These are phyloP conservation scores for Scheffersomyces titani DNA, from an alignment of 1,139 yeast genomes.

Conservation along the genomic window DNA sequence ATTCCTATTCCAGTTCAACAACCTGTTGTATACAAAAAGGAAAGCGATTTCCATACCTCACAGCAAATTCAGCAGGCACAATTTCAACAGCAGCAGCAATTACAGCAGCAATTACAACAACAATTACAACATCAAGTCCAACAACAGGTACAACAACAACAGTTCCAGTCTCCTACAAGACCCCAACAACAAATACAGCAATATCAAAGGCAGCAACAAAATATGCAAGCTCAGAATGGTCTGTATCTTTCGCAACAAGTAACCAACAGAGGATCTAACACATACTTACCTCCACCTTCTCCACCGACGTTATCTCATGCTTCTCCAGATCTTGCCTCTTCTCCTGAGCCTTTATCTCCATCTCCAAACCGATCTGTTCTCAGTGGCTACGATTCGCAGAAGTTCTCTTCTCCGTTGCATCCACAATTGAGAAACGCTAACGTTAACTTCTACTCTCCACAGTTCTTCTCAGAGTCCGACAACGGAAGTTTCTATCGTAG, in stretches of 20 bases:
- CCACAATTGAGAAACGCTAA: conserved; percentile 19
- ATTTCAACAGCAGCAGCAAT: conserved; percentile 4
- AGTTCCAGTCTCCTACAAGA: conserved; percentile 4
- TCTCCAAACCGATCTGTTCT: conserved; percentile 17
- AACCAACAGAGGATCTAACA: conserved; percentile 19
- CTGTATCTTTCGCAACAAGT: background rate
- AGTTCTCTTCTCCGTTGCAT: conserved; percentile 31
- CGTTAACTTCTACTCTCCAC: conserved; percentile 38
- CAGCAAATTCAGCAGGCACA: conserved; percentile 6
- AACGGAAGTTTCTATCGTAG: conserved; percentile 7
- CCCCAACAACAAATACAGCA: conserved; percentile 1
- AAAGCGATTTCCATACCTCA: conserved; percentile 4
- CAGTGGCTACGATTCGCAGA: conserved; percentile 7
- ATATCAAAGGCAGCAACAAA: conserved; percentile 6
- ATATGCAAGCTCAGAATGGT: background rate
- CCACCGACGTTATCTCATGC: conserved; percentile 43
- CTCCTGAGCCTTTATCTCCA: conserved; percentile 46
- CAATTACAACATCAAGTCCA: conserved; percentile 6
- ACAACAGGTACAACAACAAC: conserved; percentile 9
- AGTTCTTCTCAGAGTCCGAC: conserved; percentile 37
- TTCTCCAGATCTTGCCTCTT: conserved; percentile 40
- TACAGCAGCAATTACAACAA: conserved; percentile 8
- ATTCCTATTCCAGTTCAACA: conserved; percentile 47
- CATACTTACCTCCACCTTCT: conserved; percentile 43
- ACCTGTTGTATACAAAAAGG: conserved; percentile 23